Evolutionary conservation across 2,329 filamentous ascomycete species (phyloP).

Genomic region (Xylariaceae sp.): DNA sequence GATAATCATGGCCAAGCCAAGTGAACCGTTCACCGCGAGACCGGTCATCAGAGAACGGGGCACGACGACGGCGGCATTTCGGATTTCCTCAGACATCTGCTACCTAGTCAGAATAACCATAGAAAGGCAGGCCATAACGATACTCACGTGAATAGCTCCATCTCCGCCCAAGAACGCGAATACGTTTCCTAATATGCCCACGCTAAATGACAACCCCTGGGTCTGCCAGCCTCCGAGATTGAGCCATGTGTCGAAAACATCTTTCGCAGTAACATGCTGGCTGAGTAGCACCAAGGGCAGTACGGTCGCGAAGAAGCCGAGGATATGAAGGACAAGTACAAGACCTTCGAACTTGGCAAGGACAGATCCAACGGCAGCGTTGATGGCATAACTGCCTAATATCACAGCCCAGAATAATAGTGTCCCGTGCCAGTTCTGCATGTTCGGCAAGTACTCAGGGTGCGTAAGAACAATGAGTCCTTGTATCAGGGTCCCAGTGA

Average conservation of each 20-base stretch:
- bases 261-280: conserved; percentile 22
- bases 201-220: conserved; percentile 20
- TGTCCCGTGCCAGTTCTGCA: conserved; percentile 22
- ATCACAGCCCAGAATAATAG: conserved; percentile 35
- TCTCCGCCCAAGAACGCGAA: conserved; percentile 22
- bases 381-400: conserved; percentile 41
- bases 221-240: conserved; percentile 23
- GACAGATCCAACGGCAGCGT: conserved; percentile 28
- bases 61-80: conserved; percentile 47
- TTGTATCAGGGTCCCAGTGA: conserved; percentile 22
- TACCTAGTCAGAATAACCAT: not conserved
- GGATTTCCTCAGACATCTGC: conserved; percentile 45
- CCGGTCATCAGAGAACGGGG: conserved; percentile 50
- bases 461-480: conserved; percentile 20
- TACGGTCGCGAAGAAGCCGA: conserved; percentile 44
- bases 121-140: no score
- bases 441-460: conserved; percentile 16
- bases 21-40: conserved; percentile 47
- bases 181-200: conserved; percentile 19
- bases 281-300: conserved; percentile 35
- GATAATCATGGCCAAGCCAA: conserved; percentile 57
- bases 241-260: conserved; percentile 31
- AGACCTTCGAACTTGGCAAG: conserved; percentile 41
- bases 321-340: conserved; percentile 41
- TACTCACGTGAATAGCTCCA: conserved; percentile 20